Percentiles rank a stretch among this genome's conserved stretches.
Conservation (phyloP, 1,284 basidiomycete species). For the Fomitiporia mediterranea region DNA sequence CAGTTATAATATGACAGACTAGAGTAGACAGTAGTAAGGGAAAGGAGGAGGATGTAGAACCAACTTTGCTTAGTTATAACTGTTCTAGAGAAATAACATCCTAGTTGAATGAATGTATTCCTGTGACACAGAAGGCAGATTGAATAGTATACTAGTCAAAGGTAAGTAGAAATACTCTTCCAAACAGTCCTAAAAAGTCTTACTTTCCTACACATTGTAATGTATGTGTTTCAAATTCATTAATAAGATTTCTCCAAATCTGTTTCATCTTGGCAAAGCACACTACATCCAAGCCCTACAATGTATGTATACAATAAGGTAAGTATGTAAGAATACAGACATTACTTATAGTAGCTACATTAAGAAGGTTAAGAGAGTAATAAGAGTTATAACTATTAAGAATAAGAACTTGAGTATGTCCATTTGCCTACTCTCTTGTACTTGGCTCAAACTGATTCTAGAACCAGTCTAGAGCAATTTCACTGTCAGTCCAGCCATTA, state of each 20-base stretch:
- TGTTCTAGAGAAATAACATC: constrained; percentile 17
- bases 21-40: constrained; percentile 14
- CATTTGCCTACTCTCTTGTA: constrained; percentile 32
- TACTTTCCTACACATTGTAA: constrained; percentile 24
- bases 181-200: constrained; percentile 28
- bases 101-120: constrained; percentile 29
- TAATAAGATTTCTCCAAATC: constrained; percentile 20
- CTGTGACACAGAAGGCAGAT: constrained; percentile 30
- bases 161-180: constrained; percentile 24
- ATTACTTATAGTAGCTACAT: constrained; percentile 29
- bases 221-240: constrained; percentile 22
- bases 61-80: constrained; percentile 21
- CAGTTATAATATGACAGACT: constrained; percentile 10
- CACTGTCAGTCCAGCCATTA: constrained; percentile 26
- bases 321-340: constrained; percentile 37
- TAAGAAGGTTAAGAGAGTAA: constrained; percentile 31
- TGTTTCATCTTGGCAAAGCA: constrained; percentile 32
- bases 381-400: constrained; percentile 40
- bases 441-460: constrained; percentile 32
- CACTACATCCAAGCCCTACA: constrained; percentile 38
- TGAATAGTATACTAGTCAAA: constrained; percentile 25
- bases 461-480: constrained; percentile 31
- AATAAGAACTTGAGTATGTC: constrained; percentile 28
- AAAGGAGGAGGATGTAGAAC: constrained; percentile 19
- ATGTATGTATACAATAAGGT: constrained; percentile 16